A percentile compares a stretch with the other conserved stretches of the same genome.
Conservation (phyloP, 345 rosid genomes). For the Microthlaspi erraticum region DNA sequence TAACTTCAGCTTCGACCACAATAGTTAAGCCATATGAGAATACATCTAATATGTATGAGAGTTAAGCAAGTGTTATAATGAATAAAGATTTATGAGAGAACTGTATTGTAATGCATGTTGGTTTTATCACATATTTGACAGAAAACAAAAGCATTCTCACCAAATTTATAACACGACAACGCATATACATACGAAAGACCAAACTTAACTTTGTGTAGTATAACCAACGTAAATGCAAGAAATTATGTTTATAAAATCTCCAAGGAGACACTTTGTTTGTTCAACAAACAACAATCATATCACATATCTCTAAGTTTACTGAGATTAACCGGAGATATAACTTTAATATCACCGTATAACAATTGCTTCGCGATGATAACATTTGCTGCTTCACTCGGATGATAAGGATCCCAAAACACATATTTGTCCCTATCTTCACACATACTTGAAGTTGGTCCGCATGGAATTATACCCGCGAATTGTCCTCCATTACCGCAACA, state of each 20-base stretch:
- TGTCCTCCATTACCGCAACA: constrained; percentile 61
- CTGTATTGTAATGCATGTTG: too few relatives aligned
- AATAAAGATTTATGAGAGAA: too few relatives aligned
- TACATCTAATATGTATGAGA: neutral
- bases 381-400: constrained; percentile 50
- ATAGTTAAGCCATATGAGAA: neutral
- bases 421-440: constrained; percentile 48
- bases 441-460: constrained; percentile 40
- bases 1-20: neutral
- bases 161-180: neutral
- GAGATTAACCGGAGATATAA: constrained; percentile 52
- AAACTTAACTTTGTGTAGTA: constrained; percentile 3
- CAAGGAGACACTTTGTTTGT: constrained; percentile 19
- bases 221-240: constrained; percentile 22
- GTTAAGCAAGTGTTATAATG: neutral
- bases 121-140: constrained; percentile 29
- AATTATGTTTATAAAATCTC: neutral
- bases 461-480: constrained; percentile 68
- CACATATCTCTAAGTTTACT: constrained; percentile 45
- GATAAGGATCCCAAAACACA: constrained; percentile 56
- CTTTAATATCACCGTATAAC: constrained; percentile 47
- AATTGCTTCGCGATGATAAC: constrained; percentile 43
- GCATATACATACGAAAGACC: constrained; percentile 1
- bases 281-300: constrained; percentile 28
- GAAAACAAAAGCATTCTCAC: constrained; percentile 29